Conservation (phyloP, 805 yeast genomes). For the Saccharomycopsis guyanensis region DNA sequence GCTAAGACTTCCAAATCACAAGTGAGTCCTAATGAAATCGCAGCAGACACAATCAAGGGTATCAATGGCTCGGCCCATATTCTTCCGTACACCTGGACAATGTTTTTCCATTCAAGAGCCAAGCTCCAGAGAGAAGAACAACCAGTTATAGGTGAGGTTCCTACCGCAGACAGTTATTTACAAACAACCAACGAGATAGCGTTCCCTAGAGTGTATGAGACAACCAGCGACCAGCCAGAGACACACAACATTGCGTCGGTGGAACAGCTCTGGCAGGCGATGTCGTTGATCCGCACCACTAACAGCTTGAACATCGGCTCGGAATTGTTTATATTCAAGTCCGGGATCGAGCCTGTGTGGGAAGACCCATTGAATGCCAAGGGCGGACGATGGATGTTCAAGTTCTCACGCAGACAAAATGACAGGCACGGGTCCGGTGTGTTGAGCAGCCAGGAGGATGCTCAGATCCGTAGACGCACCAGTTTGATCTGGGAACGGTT, state of each 20-base stretch:
- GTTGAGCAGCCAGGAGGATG: too few species aligned
- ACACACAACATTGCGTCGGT: constrained; percentile 33
- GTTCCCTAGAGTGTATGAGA: constrained; percentile 12
- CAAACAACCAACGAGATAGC: constrained; percentile 16
- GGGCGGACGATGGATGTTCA: constrained; percentile 59
- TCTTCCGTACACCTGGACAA: constrained; percentile 19
- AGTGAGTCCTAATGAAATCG: neutral
- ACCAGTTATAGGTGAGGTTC: neutral
- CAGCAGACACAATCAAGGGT: neutral
- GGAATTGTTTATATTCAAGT: constrained; percentile 50
- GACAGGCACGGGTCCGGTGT: constrained; percentile 14
- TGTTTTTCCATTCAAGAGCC: constrained; percentile 15
- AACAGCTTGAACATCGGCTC: constrained; percentile 37
- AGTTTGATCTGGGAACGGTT: constrained; percentile 50
- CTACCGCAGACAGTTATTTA: constrained; percentile 7
- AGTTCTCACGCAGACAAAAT: constrained; percentile 33
- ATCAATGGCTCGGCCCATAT: constrained; percentile 9
- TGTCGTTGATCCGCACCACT: constrained; percentile 34
- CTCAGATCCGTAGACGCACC: constrained; percentile 22
- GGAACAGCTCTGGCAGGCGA: constrained; percentile 46
- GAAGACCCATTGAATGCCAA: constrained; percentile 53
- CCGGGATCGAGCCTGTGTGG: constrained; percentile 59
- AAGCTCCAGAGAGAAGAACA: constrained; percentile 1
- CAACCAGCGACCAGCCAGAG: constrained; percentile 3
- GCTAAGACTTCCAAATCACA: neutral